Conservation (phyloP, 495 filamentous ascomycete species). For the Sphaerosporella brunnea region DNA sequence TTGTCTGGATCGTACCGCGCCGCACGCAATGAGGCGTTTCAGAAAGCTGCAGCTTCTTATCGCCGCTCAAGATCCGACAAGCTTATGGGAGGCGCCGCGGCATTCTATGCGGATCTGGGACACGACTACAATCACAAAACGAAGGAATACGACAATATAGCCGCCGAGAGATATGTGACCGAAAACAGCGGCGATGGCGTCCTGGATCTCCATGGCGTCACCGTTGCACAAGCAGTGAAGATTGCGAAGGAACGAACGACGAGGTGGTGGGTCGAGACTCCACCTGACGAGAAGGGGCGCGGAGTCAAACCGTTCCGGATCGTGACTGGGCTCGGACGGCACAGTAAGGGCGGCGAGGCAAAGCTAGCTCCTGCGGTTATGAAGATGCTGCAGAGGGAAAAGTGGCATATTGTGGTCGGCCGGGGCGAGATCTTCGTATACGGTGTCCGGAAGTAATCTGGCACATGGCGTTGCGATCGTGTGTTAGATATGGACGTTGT, state of each 20-base stretch:
- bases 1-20: slow-evolving; percentile 8
- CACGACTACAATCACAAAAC: slow-evolving; percentile 35
- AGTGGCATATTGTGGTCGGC: slow-evolving; percentile 61
- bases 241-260: slow-evolving; percentile 51
- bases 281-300: slow-evolving; percentile 30
- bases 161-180: slow-evolving; percentile 44
- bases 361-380: slow-evolving; percentile 65
- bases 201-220: slow-evolving; percentile 73
- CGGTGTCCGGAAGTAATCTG: slow-evolving; percentile 8
- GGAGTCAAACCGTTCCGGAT: slow-evolving; percentile 39
- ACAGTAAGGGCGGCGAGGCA: slow-evolving; percentile 58
- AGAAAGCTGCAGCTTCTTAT: slow-evolving; percentile 43
- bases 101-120: slow-evolving; percentile 44
- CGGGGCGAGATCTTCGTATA: slow-evolving; percentile 46
- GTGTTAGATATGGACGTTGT: background rate
- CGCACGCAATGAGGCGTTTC: slow-evolving; percentile 32
- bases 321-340: slow-evolving; percentile 61
- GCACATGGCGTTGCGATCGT: background rate
- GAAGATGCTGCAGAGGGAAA: slow-evolving; percentile 54
- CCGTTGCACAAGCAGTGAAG: slow-evolving; percentile 56
- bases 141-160: slow-evolving; percentile 22
- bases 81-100: slow-evolving; percentile 47
- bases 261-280: slow-evolving; percentile 60
- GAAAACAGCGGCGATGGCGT: slow-evolving; percentile 36
- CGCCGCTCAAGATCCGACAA: slow-evolving; percentile 46